Evolutionary conservation across 2,329 filamentous ascomycete species (phyloP).

Genomic region (Apiospora hydei): DNA sequence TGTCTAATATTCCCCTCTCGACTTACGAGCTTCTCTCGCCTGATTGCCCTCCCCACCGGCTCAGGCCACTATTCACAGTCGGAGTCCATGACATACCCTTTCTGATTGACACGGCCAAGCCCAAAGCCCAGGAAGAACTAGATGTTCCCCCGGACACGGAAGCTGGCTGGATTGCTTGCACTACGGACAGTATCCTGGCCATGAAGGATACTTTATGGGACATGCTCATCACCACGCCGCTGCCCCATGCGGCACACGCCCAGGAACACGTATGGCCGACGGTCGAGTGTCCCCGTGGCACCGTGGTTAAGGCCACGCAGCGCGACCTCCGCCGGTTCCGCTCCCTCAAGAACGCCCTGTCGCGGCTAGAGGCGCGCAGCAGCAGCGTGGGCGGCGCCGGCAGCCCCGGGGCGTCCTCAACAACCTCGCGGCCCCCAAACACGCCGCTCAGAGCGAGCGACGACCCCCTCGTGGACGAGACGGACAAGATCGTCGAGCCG

Average conservation of each 20-base stretch:
- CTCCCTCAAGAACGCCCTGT: conserved; percentile 70
- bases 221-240: conserved; percentile 83
- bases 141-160: conserved; percentile 55
- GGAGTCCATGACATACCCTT: conserved; percentile 92
- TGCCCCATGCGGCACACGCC: conserved; percentile 63
- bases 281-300: conserved; percentile 70
- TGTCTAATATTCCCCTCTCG: conserved; percentile 85
- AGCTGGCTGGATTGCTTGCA: conserved; percentile 89
- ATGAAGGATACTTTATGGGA: conserved; percentile 91
- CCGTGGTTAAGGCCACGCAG: conserved; percentile 82
- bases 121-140: conserved; percentile 42
- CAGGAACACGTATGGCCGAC: conserved; percentile 75
- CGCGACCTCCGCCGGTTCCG: conserved; percentile 85
- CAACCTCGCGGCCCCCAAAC: conserved; percentile 32
- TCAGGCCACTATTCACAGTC: conserved; percentile 88
- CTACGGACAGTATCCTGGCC: conserved; percentile 90
- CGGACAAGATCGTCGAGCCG: conserved; percentile 66
- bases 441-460: conserved; percentile 38
- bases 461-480: conserved; percentile 52
- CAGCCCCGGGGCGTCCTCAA: conserved; percentile 33
- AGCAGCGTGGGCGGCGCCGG: conserved; percentile 23
- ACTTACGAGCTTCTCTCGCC: conserved; percentile 73
- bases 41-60: conserved; percentile 66
- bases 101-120: conserved; percentile 68
- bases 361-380: conserved; percentile 47